Base-by-base conservation (phyloP, 768 basidiomycete species). In the Cystobasidium ongulense region DNA sequence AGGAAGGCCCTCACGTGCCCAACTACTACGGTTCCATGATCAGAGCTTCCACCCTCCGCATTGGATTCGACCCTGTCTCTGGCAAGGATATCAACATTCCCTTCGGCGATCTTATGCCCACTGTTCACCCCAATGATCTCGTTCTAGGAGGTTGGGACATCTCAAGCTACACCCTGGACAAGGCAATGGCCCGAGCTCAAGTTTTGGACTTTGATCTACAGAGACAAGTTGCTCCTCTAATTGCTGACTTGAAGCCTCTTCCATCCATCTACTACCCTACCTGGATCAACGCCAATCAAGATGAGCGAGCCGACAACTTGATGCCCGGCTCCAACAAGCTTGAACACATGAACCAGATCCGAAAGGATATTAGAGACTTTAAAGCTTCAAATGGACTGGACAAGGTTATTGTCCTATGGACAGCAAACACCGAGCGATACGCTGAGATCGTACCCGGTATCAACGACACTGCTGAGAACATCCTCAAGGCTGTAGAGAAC, bases 1-100 rank as follows among this genome's bases (percentile, higher is more conserved):
- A 96, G 85, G 83, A 85, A 38, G 93, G 95, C 63, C 78, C 90
- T 75, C 91, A 95, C 83, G 89, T 88, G 80, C 96, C 96, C 80
- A 97, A 99, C 84, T 97, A 97, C 84, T 92, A 97, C 77, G 95
- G 94, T 63, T 97, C 95, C 25, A 84, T 99, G 78, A 88, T 98
- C 72, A 91, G 94, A 75, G 95, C 94, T 1, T 96, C 93, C 54
- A 99, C 96, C 63, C 86, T 98, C 75, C 88, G 91, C 79, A 86
- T 99, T 73, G 96, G 96, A 53, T 85, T 86, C 68, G 92, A 98
- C 76, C 86, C 87, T 43, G 79, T 81, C 35, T 88, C 88, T 1
- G 90, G 89, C 77, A 91, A 92, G 83, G 96, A 98, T 79, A 87
- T 98, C 76, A 86, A 93, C 79, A 88, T 95, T 75, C 96, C 96